Conservation (phyloP, 1,284 basidiomycete genomes). For the Thelephora terrestris region DNA sequence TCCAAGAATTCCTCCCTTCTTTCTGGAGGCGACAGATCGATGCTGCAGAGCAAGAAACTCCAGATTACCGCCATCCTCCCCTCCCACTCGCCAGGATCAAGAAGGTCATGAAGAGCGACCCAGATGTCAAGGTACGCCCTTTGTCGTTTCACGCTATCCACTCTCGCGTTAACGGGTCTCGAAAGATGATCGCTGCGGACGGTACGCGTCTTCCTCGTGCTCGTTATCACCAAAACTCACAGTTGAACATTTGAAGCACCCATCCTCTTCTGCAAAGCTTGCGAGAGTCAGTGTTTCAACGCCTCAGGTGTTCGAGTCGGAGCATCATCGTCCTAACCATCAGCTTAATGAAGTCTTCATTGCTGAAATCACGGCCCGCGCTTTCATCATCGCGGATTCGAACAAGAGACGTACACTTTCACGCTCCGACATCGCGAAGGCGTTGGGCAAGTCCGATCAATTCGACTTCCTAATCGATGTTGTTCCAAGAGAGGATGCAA, state of each 20-base stretch:
- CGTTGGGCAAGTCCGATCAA: conserved; percentile 82
- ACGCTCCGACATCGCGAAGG: conserved; percentile 84
- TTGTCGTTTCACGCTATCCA: neutral
- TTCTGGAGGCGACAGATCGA: conserved; percentile 83
- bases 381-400: conserved; percentile 88
- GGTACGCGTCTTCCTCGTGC: conserved; percentile 35
- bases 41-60: conserved; percentile 70
- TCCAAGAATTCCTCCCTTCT: conserved; percentile 66
- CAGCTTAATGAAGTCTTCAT: conserved; percentile 66
- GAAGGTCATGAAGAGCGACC: conserved; percentile 98
- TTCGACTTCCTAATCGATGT: conserved; percentile 93
- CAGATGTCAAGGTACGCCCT: conserved; percentile 77
- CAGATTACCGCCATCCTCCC: conserved; percentile 77
- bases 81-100: conserved; percentile 89
- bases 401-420: conserved; percentile 89
- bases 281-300: conserved; percentile 65
- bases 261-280: conserved; percentile 91
- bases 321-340: neutral
- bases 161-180: conserved; percentile 2
- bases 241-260: conserved; percentile 45
- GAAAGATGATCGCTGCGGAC: conserved; percentile 91
- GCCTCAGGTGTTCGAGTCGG: neutral
- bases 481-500: conserved; percentile 70
- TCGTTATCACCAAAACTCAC: conserved; percentile 1
- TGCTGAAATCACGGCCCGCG: conserved; percentile 85